Evolutionary conservation across 306 rosid species (phyloP).

Genomic region (Crotalaria pallida): DNA sequence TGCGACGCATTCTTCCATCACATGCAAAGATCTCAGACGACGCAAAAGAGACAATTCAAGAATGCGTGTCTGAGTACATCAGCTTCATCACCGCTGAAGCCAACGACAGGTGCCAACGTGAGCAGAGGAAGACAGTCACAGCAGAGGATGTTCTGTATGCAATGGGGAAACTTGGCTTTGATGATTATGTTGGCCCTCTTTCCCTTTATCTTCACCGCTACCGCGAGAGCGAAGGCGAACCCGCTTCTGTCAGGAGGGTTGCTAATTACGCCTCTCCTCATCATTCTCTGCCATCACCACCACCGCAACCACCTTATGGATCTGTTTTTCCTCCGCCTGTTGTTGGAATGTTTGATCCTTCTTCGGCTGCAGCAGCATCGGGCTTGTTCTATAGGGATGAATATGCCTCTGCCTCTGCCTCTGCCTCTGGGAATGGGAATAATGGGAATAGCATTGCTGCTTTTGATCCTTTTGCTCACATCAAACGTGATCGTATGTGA

Average conservation of each 20-base stretch:
- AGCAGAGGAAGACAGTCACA: slow-evolving; percentile 63
- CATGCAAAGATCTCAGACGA: slow-evolving; percentile 78
- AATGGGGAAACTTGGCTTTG: slow-evolving; percentile 61
- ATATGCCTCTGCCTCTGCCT: not conserved
- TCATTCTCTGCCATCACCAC: not conserved
- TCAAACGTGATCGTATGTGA: not conserved
- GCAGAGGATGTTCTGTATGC: slow-evolving; percentile 76
- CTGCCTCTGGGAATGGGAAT: not conserved
- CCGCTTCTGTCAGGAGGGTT: not conserved
- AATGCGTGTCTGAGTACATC: slow-evolving; percentile 70
- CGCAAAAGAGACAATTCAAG: slow-evolving; percentile 68
- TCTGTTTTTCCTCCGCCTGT: not conserved
- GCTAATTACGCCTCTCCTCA: not conserved
- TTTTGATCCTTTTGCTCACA: slow-evolving; percentile 5
- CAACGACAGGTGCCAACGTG: slow-evolving; percentile 57
- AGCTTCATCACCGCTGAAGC: slow-evolving; percentile 75
- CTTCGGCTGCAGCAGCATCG: not conserved
- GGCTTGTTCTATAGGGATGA: not conserved
- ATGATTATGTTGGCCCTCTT: slow-evolving; percentile 53
- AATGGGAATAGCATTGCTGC: not conserved
- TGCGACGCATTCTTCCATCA: slow-evolving; percentile 57
- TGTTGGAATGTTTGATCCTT: not conserved
- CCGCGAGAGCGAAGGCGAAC: slow-evolving; percentile 30
- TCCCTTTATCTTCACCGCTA: slow-evolving; percentile 41
- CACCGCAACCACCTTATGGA: not conserved